phyloP scores from a whole-genome alignment of 352 stramenopile genomes.

The Phytopythium vexans region DNA sequence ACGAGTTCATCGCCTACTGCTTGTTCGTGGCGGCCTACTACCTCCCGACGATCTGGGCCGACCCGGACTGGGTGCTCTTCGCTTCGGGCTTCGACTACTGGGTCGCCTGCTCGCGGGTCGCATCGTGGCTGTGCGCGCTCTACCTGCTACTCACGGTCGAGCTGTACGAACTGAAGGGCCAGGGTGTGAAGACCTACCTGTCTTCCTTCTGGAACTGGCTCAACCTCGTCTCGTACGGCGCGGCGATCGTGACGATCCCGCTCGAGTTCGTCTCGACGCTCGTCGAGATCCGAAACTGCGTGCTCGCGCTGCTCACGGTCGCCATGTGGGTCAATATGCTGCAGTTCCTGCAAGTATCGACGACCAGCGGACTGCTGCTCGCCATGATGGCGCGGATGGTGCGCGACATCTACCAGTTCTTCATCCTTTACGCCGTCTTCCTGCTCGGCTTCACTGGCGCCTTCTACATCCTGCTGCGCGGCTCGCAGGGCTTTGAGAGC shows the following conservation, averaged over 20 bases:
- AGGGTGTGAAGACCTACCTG: constrained; percentile 45
- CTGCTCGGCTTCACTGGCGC: constrained; percentile 66
- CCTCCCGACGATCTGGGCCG: constrained; percentile 53
- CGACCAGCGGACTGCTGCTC: constrained; percentile 54
- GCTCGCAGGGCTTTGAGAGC: constrained; percentile 48
- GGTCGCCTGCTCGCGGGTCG: constrained; percentile 28
- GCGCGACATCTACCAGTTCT: constrained; percentile 64
- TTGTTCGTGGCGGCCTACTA: constrained; percentile 49
- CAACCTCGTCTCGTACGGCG: constrained; percentile 43
- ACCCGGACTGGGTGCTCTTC: constrained; percentile 46
- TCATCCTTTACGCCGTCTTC: constrained; percentile 71
- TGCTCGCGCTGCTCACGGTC: constrained; percentile 55
- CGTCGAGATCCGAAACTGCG: constrained; percentile 31
- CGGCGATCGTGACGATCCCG: constrained; percentile 44
- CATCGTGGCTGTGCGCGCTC: constrained; percentile 51
- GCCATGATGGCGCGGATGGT: constrained; percentile 79
- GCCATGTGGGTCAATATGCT: constrained; percentile 67
- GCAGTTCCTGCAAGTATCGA: constrained; percentile 68
- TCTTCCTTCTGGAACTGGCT: constrained; percentile 60
- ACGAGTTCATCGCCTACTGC: constrained; percentile 48
- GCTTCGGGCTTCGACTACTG: constrained; percentile 34
- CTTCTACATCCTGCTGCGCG: constrained; percentile 69
- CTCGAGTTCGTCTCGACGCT: constrained; percentile 39
- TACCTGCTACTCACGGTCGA: constrained; percentile 56
- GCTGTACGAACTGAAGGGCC: constrained; percentile 38